Evolutionary conservation across 805 yeast species (phyloP), one percentile per base, ranked within the genome.

Genomic region (Komagataella populi): DNA sequence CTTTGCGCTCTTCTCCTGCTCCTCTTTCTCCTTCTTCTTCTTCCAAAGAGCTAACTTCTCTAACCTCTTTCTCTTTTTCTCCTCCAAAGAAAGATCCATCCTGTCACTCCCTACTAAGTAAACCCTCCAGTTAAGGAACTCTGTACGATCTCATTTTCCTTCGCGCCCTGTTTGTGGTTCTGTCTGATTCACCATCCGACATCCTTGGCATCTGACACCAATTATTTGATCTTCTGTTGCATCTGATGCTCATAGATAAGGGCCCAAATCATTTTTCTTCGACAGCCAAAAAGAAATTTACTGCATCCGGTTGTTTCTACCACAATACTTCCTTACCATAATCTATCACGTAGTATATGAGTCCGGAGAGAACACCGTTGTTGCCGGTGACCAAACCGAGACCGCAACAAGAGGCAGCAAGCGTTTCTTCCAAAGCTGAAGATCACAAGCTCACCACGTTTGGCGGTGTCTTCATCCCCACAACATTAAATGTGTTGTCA

Each of bases 381-480:
- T 30, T 30, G 39, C 39, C 39, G 14, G 10, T 30, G 39, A 8
- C 39, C 39, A 30, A 30, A 10, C 39, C 39, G 14, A 30, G 14
- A 30, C 39, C 39, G 10, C 39, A 30, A 8, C 39, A 30, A 30
- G 39, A 10, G 39, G 14, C 39, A 8, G 39, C 39, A 30, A 30
- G 39, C 39, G 14, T 30, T 30, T 30, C 39, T 8, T 10, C 39
- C n/a, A 30, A 30, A 30, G 39, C 14, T 30, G 39, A 30, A 30
- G 39, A 30, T 30, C 39, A 51, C 45, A 90, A 90, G 59, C 69
- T 90, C 49, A 88, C 83, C 46, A 91, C 96, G 0, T 81, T 83
- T 55, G 83, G 80, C 53, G 98, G 97, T 14, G 97, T 90, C 2
- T 90, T 95, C 61, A 75, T 93, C 14, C 99, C 99, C 8, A 93